These are phyloP conservation scores for Aegilops sharonensis DNA, from an alignment of 176 grass and related monocot genomes.

Conservation along the genomic window DNA sequence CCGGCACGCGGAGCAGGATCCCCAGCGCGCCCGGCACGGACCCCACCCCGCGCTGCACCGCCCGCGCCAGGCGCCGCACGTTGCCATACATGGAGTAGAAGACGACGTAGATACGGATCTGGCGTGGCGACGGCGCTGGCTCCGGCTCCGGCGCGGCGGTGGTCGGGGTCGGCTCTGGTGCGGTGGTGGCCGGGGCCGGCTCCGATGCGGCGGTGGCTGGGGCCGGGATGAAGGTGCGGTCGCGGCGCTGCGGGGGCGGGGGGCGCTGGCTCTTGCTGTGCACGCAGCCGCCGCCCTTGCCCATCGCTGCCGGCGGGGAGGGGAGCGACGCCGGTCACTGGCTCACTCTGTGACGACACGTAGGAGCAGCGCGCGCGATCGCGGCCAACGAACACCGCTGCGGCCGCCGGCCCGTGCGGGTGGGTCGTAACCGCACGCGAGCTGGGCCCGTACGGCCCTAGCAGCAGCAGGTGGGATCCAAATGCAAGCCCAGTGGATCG, in stretches of 20 bases:
- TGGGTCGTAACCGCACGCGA: not conserved
- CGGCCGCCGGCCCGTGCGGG: too few relatives aligned
- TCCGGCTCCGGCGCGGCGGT: not conserved
- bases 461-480: too few relatives aligned
- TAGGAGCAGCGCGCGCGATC: not conserved
- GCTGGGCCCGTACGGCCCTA: too few relatives aligned
- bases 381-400: not conserved
- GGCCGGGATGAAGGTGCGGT: not conserved
- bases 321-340: not conserved
- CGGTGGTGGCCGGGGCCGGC: not conserved
- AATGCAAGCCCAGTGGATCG: not conserved
- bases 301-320: slow-evolving; percentile 26
- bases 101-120: slow-evolving; percentile 37
- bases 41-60: slow-evolving; percentile 41
- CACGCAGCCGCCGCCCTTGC: slow-evolving; percentile 57
- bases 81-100: slow-evolving; percentile 62
- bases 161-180: too few relatives aligned
- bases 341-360: too few relatives aligned
- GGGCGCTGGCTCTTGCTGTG: slow-evolving; percentile 45
- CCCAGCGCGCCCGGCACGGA: slow-evolving; percentile 26
- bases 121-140: not conserved
- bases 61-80: slow-evolving; percentile 35
- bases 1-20: slow-evolving; percentile 44
- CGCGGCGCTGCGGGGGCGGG: not conserved
- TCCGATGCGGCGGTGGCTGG: not conserved